Conservation (phyloP, 2,329 filamentous ascomycete species). For the Cladosporium sp. region DNA sequence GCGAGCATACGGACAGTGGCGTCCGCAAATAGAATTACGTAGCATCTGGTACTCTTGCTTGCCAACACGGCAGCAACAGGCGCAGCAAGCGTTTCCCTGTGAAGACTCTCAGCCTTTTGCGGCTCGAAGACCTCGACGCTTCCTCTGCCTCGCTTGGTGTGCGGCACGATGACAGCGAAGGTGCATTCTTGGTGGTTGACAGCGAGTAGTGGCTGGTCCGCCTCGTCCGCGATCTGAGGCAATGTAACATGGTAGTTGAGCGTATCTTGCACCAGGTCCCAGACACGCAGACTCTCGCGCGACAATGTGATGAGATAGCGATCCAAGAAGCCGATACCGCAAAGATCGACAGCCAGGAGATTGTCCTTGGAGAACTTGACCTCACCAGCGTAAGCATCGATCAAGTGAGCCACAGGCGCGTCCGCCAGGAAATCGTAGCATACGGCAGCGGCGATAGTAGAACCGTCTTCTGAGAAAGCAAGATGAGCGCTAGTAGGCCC, state of each 20-base stretch:
- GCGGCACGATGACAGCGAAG: slow-evolving; percentile 34
- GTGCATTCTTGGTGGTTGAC: slow-evolving; percentile 54
- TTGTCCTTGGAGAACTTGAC: slow-evolving; percentile 60
- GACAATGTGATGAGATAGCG: slow-evolving; percentile 73
- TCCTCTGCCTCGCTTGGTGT: slow-evolving; percentile 27
- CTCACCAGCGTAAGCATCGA: slow-evolving; percentile 66
- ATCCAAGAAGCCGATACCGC: slow-evolving; percentile 61
- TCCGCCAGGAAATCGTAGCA: slow-evolving; percentile 33
- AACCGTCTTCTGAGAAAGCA: slow-evolving; percentile 78
- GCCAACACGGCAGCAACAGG: slow-evolving; percentile 61
- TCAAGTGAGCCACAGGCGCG: slow-evolving; percentile 63
- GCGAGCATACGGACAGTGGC: slow-evolving; percentile 59
- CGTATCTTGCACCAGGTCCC: slow-evolving; percentile 76
- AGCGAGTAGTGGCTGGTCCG: slow-evolving; percentile 47
- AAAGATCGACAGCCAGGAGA: slow-evolving; percentile 37
- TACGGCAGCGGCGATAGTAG: slow-evolving; percentile 57
- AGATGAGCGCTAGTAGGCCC: slow-evolving; percentile 54
- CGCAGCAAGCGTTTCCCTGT: slow-evolving; percentile 35
- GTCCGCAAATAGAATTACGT: slow-evolving; percentile 68
- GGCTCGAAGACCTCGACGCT: slow-evolving; percentile 62
- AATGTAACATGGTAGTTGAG: slow-evolving; percentile 63
- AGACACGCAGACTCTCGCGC: slow-evolving; percentile 66
- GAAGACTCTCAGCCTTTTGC: slow-evolving; percentile 54
- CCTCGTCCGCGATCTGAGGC: slow-evolving; percentile 19
- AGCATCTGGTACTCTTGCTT: slow-evolving; percentile 61